Base-by-base conservation (phyloP, 176 grass and related monocot species). In the Avena insularis region DNA sequence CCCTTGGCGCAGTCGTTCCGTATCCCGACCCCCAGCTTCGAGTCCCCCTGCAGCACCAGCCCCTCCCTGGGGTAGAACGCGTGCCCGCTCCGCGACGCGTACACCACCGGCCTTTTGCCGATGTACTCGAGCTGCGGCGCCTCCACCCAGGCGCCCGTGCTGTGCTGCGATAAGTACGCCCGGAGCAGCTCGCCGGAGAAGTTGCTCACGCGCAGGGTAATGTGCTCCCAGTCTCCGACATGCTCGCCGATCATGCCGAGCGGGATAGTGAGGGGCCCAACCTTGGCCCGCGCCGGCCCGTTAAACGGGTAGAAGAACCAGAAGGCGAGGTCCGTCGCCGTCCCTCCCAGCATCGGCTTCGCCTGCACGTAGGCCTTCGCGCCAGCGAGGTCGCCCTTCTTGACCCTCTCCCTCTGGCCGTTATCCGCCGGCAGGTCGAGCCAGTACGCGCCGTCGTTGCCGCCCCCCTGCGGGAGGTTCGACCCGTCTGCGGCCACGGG, bases 281-380 rank as follows among this genome's bases (percentile, higher is more conserved):
- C 87, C 87, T 98, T 94, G 8, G 96, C 96, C 8, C 85, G 80
- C 12, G 92, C 96, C 3, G 87, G 82, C 5, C 96, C 96, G 36
- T 98, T 98, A 75, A 98, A 98, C 4, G 96, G 96, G 77, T 55
- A 98, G 72, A 98, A 98, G 21, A 98, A 38, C 90, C 93, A 98
- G 29, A 98, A 9, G 31, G 83, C 86, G 33, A 96, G 80, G 72
- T 98, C 96, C 9, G 96, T 94, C 66, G 33, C 85, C 51, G 96
- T 98, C 33, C 85, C 93, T 6, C 96, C 93, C 1, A 98, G 77
- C 96, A 96, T 95, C 25, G 93, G 90, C 70, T 98, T 98, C 40
- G 87, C 87, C 21, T 98, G 93, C 75, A 84, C 83, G 92, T 98
- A 98, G 23, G 86, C 82, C 77, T 87, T 89, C 11, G 89, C 79